Evolutionary conservation across 2,329 filamentous ascomycete genomes (phyloP).

Genomic region (Hypomyces rosellus): DNA sequence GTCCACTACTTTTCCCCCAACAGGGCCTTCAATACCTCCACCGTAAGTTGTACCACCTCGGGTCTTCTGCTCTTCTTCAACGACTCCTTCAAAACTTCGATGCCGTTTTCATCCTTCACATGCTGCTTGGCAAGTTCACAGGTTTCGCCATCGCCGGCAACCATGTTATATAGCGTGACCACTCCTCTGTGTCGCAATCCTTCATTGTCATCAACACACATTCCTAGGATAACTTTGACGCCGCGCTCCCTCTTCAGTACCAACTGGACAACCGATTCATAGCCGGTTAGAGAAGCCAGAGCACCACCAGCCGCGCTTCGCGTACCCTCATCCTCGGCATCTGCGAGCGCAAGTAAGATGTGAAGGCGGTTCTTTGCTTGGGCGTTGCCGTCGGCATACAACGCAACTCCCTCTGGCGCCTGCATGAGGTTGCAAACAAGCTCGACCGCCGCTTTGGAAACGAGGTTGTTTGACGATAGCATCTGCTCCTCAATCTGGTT

Average conservation of each 20-base stretch:
- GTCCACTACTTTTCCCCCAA: slow-evolving; percentile 35
- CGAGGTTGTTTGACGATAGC: slow-evolving; percentile 64
- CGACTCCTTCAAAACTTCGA: slow-evolving; percentile 62
- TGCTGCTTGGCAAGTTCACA: slow-evolving; percentile 55
- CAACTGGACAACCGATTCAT: slow-evolving; percentile 65
- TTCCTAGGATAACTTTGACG: slow-evolving; percentile 67
- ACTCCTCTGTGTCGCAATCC: slow-evolving; percentile 66
- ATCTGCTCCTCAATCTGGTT: slow-evolving; percentile 75
- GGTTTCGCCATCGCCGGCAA: slow-evolving; percentile 58
- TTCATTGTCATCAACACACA: slow-evolving; percentile 69
- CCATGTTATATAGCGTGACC: slow-evolving; percentile 68
- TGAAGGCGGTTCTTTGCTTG: slow-evolving; percentile 70
- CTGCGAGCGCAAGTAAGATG: slow-evolving; percentile 78
- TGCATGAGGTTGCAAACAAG: slow-evolving; percentile 86
- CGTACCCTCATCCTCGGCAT: slow-evolving; percentile 75
- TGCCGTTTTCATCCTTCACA: slow-evolving; percentile 55
- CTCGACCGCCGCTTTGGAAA: slow-evolving; percentile 80
- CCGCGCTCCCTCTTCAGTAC: slow-evolving; percentile 67
- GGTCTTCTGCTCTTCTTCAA: slow-evolving; percentile 62
- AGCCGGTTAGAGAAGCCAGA: slow-evolving; percentile 74
- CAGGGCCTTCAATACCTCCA: slow-evolving; percentile 66
- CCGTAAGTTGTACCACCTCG: slow-evolving; percentile 64
- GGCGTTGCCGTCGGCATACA: slow-evolving; percentile 61
- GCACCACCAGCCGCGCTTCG: slow-evolving; percentile 82
- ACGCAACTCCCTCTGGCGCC: slow-evolving; percentile 56